Evolutionary conservation across 1,284 basidiomycete genomes (phyloP).

Genomic region (Trametes hirsuta): DNA sequence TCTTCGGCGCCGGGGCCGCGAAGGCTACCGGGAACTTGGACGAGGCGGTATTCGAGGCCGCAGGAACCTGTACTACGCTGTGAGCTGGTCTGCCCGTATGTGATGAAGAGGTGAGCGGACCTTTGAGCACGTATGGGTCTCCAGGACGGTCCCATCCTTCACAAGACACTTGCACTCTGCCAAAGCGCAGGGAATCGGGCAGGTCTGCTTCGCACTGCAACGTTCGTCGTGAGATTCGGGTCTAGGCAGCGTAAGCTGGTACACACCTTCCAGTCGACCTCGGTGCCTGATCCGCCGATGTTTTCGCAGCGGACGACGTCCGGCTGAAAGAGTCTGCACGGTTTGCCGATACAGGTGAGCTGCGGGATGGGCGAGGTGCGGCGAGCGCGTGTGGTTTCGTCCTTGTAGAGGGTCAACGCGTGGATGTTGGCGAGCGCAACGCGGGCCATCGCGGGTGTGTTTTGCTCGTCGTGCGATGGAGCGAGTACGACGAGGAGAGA

Average conservation of each 20-base stretch:
- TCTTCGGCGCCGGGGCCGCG: constrained; percentile 33
- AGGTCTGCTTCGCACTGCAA: constrained; percentile 88
- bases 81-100: not conserved
- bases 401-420: constrained; percentile 82
- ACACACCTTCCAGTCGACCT: constrained; percentile 84
- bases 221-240: not conserved
- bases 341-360: constrained; percentile 78
- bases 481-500: not conserved
- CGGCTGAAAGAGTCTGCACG: constrained; percentile 78
- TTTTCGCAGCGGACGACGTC: constrained; percentile 87
- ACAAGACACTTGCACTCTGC: constrained; percentile 82
- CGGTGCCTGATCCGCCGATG: constrained; percentile 72
- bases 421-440: constrained; percentile 70
- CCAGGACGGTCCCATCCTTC: constrained; percentile 86
- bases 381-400: constrained; percentile 63
- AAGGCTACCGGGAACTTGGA: constrained; percentile 60
- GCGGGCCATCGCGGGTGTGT: constrained; percentile 53
- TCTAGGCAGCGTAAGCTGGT: not conserved
- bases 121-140: constrained; percentile 85
- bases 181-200: constrained; percentile 79
- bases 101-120: constrained; percentile 42
- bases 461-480: too few relatives aligned
- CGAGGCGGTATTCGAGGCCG: constrained; percentile 78
- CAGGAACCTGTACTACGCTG: constrained; percentile 66
- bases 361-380: constrained; percentile 75